Conservation (phyloP, 2,329 filamentous ascomycete species). For the Beauveria pseudobassiana region DNA sequence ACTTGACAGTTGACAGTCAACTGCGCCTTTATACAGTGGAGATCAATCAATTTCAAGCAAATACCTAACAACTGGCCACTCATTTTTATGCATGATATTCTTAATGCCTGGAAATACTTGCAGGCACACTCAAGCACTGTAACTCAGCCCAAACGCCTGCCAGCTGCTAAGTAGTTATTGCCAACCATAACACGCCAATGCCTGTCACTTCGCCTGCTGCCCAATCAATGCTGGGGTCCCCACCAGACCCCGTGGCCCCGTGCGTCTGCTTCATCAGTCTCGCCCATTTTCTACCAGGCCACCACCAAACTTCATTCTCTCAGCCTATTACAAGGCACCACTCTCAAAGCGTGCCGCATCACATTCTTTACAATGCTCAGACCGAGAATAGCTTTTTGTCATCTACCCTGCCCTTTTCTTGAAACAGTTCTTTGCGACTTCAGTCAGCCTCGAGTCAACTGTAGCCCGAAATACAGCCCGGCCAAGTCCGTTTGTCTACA, state of each 20-base stretch:
- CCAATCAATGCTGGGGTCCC: not conserved
- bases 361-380: not conserved
- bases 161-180: not conserved
- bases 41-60: not conserved
- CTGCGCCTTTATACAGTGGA: not conserved
- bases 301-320: not conserved
- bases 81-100: too few species aligned
- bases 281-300: not conserved
- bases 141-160: not conserved
- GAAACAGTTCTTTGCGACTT: not conserved
- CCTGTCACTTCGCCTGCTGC: not conserved
- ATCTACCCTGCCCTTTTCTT: not conserved
- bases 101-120: too few species aligned
- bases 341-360: not conserved
- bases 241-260: not conserved
- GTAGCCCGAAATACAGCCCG: not conserved
- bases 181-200: not conserved
- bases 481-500: not conserved
- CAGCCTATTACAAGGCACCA: not conserved
- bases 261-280: not conserved
- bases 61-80: too few species aligned
- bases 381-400: not conserved
- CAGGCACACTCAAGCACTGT: not conserved
- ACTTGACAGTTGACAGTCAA: too few species aligned
- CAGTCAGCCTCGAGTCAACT: not conserved